Evolutionary conservation across 169 alveolate species (phyloP), one percentile per base, ranked within the genome.

Genomic region (Plasmodium berghei): DNA sequence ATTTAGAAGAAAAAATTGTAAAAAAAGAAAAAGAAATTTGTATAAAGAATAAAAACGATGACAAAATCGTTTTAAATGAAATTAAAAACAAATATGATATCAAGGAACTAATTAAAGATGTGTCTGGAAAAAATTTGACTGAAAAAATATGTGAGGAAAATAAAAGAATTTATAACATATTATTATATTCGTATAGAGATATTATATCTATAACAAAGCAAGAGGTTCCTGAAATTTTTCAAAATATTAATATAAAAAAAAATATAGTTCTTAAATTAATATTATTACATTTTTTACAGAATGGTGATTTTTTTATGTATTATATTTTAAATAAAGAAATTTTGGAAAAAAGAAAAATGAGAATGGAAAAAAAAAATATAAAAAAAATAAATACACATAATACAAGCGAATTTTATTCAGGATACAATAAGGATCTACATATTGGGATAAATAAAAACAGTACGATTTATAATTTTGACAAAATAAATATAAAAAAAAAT

Each of bases 281-380:
- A 49, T 70, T 75, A 40, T 40, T 75, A n/a, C 89, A 75, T 56
- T 75, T 75, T 58, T 64, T 75, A n/a, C 89, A 75, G n/a, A 75
- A 64, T 63, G 89, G 89, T n/a, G 89, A 75, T 64, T 75, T 75
- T 24, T 75, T 75, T 22, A 75, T 75, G 89, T 75, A 75, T 59
- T 75, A 63, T 34, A 75, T 75, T 20, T 64, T 75, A 14, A 75
- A 75, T 75, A 75, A 64, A 26, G 89, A 75, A 75, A 75, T 75
- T 75, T 5, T 63, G 55, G 20, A 75, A 18, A 75, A 75, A 42
- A 63, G 28, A 63, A 48, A 75, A 62, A 49, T 26, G 49, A 75
- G 52, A 8, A 75, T 69, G 42, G 67, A 75, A 75, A 75, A 75
- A 20, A 20, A 9, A 52, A 69, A 42, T 34, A 55, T 46, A 42